These are phyloP conservation scores for Aphanomyces euteiches DNA, from an alignment of 352 stramenopile genomes.

Conservation along the genomic window DNA sequence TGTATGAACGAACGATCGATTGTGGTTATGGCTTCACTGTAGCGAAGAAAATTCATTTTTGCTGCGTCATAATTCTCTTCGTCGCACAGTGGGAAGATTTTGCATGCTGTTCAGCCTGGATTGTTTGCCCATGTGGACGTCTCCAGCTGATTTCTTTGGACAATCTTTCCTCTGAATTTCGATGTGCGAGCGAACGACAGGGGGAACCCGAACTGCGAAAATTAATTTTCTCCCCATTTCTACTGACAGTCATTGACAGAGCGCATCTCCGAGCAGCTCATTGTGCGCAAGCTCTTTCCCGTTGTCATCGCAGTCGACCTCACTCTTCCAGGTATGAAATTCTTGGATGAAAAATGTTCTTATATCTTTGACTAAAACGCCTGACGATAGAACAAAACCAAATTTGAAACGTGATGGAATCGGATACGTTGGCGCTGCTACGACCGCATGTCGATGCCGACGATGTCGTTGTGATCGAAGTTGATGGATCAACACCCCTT, in stretches of 20 bases:
- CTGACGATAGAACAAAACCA: slow-evolving; percentile 2
- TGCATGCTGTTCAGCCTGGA: no score
- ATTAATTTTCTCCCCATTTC: slow-evolving; percentile 7
- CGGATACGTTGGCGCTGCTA: slow-evolving; percentile 24
- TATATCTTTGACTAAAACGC: not conserved
- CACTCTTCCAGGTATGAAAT: slow-evolving; percentile 3
- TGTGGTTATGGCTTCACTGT: no score
- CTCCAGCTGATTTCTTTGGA: no score
- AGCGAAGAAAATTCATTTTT: no score
- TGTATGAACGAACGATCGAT: no score
- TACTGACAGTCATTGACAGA: slow-evolving; percentile 1
- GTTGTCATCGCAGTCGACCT: not conserved
- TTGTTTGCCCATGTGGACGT: no score
- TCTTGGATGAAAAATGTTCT: not conserved
- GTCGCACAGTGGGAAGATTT: no score
- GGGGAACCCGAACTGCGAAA: not conserved
- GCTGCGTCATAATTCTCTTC: no score
- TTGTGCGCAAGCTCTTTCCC: not conserved
- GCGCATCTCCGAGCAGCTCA: no score
- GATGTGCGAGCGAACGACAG: slow-evolving; percentile 11
- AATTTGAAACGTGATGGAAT: slow-evolving; percentile 1
- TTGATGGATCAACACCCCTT: slow-evolving; percentile 52
- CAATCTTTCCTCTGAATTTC: no score
- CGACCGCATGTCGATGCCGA: not conserved
- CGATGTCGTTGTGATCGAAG: slow-evolving; percentile 37